These are phyloP conservation scores for Termitomyces sp. DNA, from an alignment of 768 basidiomycete species.

Conservation along the genomic window DNA sequence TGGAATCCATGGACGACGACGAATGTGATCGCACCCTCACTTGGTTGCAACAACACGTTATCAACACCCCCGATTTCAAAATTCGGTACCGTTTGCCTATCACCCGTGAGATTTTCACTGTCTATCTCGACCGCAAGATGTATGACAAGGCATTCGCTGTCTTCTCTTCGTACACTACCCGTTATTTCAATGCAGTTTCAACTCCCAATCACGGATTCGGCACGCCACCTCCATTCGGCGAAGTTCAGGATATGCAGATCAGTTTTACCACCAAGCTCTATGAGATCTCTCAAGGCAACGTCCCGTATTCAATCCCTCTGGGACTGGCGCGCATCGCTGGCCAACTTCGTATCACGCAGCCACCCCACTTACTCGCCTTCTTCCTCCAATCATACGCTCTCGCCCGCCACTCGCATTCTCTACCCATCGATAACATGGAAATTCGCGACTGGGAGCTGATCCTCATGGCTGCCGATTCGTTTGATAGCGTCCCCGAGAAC, in stretches of 20 bases:
- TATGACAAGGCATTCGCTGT: slow-evolving; percentile 17
- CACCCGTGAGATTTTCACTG: slow-evolving; percentile 20
- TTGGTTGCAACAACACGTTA: slow-evolving; percentile 14
- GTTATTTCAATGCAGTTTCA: neutral
- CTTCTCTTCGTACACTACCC: slow-evolving; percentile 11
- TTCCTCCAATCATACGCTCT: slow-evolving; percentile 41
- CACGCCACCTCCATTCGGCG: slow-evolving; percentile 1
- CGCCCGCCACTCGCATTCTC: slow-evolving; percentile 21
- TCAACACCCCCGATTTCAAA: neutral
- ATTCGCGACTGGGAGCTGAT: slow-evolving; percentile 42
- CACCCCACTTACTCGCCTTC: slow-evolving; percentile 27
- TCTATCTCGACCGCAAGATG: slow-evolving; percentile 23
- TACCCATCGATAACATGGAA: slow-evolving; percentile 24
- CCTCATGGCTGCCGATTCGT: slow-evolving; percentile 32
- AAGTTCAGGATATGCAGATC: slow-evolving; percentile 15
- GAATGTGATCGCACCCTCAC: slow-evolving; percentile 14
- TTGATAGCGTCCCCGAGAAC: slow-evolving; percentile 25
- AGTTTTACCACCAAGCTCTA: slow-evolving; percentile 21
- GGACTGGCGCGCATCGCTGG: slow-evolving; percentile 28
- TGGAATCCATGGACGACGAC: slow-evolving; percentile 14
- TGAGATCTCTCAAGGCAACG: slow-evolving; percentile 7
- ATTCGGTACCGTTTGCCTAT: slow-evolving; percentile 5
- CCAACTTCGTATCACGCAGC: slow-evolving; percentile 25
- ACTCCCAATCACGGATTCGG: neutral
- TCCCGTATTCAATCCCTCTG: slow-evolving; percentile 24